These are phyloP conservation scores for Penicillium odoratum DNA, from an alignment of 495 filamentous ascomycete genomes.

Conservation along the genomic window DNA sequence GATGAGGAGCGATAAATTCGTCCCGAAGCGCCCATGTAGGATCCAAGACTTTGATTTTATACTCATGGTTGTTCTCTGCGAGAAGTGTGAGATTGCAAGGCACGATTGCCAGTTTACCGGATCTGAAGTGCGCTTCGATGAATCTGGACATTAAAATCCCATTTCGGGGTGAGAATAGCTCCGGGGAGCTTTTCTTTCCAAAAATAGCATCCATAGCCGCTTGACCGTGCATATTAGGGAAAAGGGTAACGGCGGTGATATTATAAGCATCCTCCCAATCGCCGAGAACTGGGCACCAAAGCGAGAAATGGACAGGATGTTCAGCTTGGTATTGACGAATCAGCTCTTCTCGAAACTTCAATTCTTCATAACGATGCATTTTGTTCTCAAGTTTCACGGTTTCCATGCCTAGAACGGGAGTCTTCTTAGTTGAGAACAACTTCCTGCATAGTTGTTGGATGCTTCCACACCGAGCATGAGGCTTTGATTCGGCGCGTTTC, in stretches of 20 bases:
- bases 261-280: background rate
- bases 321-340: background rate
- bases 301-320: background rate
- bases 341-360: background rate
- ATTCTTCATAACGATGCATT: background rate
- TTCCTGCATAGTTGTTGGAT: background rate
- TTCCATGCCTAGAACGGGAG: background rate
- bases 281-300: background rate
- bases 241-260: background rate
- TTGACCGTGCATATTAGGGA: background rate
- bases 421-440: background rate
- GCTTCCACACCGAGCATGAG: background rate
- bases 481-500: background rate
- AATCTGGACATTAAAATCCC: background rate
- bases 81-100: background rate
- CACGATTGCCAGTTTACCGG: background rate
- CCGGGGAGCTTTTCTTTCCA: background rate
- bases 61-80: background rate
- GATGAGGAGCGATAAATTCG: background rate
- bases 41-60: background rate
- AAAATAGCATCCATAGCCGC: background rate
- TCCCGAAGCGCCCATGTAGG: background rate
- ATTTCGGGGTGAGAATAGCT: background rate
- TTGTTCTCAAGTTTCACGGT: background rate
- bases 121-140: background rate